phyloP scores from a whole-genome alignment of 129 eudicot genomes.

The Chrysanthemum seticuspe region DNA sequence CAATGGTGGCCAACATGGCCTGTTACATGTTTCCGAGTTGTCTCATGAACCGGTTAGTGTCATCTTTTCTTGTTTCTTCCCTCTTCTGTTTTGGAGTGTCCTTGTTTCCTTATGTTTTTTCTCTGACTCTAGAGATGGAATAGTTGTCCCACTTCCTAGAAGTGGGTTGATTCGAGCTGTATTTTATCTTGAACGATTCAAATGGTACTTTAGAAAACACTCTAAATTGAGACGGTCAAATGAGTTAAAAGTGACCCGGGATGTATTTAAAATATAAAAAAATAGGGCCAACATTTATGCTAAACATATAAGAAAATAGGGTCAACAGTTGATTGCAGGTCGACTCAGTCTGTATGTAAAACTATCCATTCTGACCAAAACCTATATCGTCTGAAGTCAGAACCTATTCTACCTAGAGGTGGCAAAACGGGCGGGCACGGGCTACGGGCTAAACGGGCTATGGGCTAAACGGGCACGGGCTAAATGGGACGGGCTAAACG shows the following conservation, averaged over 20 bases:
- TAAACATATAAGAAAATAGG: background rate
- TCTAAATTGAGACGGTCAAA: background rate
- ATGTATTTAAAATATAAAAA: background rate
- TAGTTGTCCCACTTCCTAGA: background rate
- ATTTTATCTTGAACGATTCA: background rate
- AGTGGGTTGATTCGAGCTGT: background rate
- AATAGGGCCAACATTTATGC: background rate
- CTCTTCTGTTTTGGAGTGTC: background rate
- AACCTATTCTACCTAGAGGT: too few species aligned
- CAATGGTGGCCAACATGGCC: conserved; percentile 98
- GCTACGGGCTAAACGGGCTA: too few species aligned
- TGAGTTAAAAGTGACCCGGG: background rate
- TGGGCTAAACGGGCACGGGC: too few species aligned
- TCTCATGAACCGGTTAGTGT: conserved; percentile 82
- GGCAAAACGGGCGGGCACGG: too few species aligned
- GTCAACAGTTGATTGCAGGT: too few species aligned
- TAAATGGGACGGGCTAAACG: too few species aligned
- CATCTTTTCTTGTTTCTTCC: background rate
- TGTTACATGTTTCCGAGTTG: conserved; percentile 88
- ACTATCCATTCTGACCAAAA: too few species aligned
- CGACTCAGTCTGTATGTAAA: too few species aligned
- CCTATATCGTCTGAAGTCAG: too few species aligned
- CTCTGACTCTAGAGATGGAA: background rate
- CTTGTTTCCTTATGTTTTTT: background rate
- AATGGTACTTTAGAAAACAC: background rate